These are phyloP conservation scores for Pinguiococcus pyrenoidosus DNA, from an alignment of 108 stramenopile species.

Conservation along the genomic window DNA sequence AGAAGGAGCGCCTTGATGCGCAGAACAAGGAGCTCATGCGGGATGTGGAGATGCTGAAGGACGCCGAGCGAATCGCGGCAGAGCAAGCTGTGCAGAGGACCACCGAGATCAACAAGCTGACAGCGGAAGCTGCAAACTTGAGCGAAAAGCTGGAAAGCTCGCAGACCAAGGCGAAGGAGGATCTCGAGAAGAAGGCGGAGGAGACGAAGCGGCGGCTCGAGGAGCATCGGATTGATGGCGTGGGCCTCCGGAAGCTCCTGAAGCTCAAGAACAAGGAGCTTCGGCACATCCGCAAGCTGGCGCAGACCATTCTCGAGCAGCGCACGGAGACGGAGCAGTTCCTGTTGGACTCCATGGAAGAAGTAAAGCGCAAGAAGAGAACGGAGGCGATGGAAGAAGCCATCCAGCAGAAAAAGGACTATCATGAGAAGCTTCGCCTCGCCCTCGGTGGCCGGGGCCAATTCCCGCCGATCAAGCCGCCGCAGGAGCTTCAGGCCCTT, in stretches of 20 bases:
- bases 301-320: constrained; percentile 41
- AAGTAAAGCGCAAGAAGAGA: too few species aligned
- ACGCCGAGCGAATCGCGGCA: constrained; percentile 32
- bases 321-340: constrained; percentile 46
- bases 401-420: too few species aligned
- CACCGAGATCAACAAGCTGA: constrained; percentile 26
- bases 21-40: constrained; percentile 7
- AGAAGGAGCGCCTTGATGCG: constrained; percentile 15
- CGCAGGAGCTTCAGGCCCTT: too few species aligned
- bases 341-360: constrained; percentile 30
- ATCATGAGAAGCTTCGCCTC: too few species aligned
- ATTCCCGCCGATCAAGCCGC: too few species aligned
- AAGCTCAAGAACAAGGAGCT: constrained; percentile 45
- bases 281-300: constrained; percentile 31
- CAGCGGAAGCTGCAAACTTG: background rate
- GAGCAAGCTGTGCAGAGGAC: constrained; percentile 21
- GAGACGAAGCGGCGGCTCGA: constrained; percentile 23
- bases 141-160: constrained; percentile 11
- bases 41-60: constrained; percentile 19
- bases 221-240: constrained; percentile 29
- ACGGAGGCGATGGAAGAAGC: too few species aligned
- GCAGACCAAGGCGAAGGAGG: constrained; percentile 10
- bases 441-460: too few species aligned
- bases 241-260: constrained; percentile 32
- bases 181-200: constrained; percentile 6